These are phyloP conservation scores for Lenzites betulinus DNA, from an alignment of 768 basidiomycete genomes.

Conservation along the genomic window DNA sequence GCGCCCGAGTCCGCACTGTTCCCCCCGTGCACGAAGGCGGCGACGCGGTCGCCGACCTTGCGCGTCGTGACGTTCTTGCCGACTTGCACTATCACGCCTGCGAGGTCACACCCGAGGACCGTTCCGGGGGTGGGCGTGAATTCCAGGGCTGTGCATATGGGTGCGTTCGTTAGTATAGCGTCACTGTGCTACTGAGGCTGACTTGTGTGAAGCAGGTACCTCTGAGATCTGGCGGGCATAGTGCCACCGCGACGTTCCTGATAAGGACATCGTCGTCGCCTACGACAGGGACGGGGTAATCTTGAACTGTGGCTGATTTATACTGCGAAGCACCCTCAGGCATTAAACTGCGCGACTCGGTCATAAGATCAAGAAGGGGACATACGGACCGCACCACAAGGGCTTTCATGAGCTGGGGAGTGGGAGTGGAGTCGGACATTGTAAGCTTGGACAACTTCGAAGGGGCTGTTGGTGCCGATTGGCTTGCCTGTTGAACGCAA, in stretches of 20 bases:
- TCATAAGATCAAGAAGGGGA: too few species aligned
- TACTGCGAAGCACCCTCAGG: too few species aligned
- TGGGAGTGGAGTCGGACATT: too few species aligned
- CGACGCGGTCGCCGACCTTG: conserved; percentile 28
- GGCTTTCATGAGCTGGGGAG: too few species aligned
- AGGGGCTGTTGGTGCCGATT: too few species aligned
- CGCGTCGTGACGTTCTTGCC: conserved; percentile 23
- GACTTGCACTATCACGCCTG: conserved; percentile 26
- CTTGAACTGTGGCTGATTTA: background rate
- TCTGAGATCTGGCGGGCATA: conserved; percentile 17
- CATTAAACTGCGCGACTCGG: too few species aligned
- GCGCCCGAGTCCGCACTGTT: conserved; percentile 18
- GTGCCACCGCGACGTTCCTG: conserved; percentile 14
- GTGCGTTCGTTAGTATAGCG: too few species aligned
- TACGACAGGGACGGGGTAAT: conserved; percentile 10
- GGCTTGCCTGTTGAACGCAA: too few species aligned
- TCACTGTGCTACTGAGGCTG: too few species aligned
- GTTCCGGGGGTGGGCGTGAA: conserved; percentile 8
- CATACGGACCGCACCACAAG: too few species aligned
- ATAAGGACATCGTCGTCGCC: conserved; percentile 23
- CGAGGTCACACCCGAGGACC: conserved; percentile 28
- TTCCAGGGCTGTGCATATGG: conserved; percentile 9
- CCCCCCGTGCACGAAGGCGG: conserved; percentile 27
- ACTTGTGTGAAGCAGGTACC: conserved; percentile 1
- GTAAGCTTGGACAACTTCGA: too few species aligned